Evolutionary conservation across 257 asterid species (phyloP), one percentile per base, ranked within the genome.

Genomic region (Primulina tabacum): DNA sequence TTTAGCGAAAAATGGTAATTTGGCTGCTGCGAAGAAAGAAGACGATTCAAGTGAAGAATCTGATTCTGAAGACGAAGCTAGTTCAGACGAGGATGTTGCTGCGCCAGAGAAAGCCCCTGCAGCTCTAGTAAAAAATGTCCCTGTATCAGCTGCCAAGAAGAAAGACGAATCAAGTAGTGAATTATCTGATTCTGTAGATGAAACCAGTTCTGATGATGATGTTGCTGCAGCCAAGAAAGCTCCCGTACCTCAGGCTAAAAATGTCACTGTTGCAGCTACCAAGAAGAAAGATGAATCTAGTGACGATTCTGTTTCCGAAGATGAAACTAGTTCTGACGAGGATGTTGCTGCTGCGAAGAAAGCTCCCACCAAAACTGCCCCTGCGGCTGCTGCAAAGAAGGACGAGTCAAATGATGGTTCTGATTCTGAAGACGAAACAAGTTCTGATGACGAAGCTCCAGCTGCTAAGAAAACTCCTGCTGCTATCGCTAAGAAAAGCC

Each of bases 41-140:
- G 73, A 72, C 1, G 84, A 68, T 26, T 73, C 83, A 7, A 69
- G 76, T 60, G 83, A 67, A 56, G 90, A 80, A 2, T 81, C 87
- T 40, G 72, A 66, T 40, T 75, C 81, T 21, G 80, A 74, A 7
- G 79, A 77, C 37, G 87, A 77, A 17, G 61, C 77, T 60, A 64
- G 67, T 69, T 76, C 83, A 8, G 79, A 76, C 62, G 82, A 75
- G 55, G 87, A 81, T 37, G 75, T 53, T 59, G 58, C 75, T 50
- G 71, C 67, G 20, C 58, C 77, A 18, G 76, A 85, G 83, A 77
- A 77, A 20, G 65, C 65, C 4, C 14, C 75, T 12, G 66, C 61
- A 60, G 56, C 24, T 34, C 64, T 52, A 7, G 61, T 80, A 20
- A 76, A 79, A 57, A 77, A 62, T 52, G 77, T 65, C n/a, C 24